Base-by-base conservation (phyloP, 345 rosid species). In the Salix exigua region DNA sequence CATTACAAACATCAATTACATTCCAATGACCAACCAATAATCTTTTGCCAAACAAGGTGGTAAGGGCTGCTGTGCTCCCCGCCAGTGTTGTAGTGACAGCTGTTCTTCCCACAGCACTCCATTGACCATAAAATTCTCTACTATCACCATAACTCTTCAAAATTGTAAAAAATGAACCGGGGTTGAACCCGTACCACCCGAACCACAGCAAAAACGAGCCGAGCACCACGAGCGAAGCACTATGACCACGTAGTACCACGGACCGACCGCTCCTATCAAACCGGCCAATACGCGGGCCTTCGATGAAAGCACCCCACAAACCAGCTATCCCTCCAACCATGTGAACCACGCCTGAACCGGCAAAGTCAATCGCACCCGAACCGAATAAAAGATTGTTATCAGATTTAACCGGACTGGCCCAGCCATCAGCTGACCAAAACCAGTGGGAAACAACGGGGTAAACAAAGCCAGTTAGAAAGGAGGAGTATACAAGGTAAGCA, bases 351-450 rank as follows among this genome's bases (percentile, higher is more conserved):
- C 88, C 88, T 1, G 86, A 86, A 6, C 88, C 88, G 7, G 86
- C 82, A 8, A 86, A 86, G 68, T 83, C 85, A 31, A 83, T 86
- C 1, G 79, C 80, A 23, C 88, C 88, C 18, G 91, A 86, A 40
- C 91, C 86, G 6, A 89, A 71, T 19, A 90, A 74, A 0, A 88
- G 72, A 48, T 76, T 73, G 37, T 71, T 76, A 1, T 79, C 69
- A 28, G 88, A 6, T 75, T 85, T 78, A 18, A 77, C 21, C 1
- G 91, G 79, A 68, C 89, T 87, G 37, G 88, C 94, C 94, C 92
- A 90, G 1, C 94, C 94, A 17, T 90, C 94, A 0, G 50, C 33
- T 6, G 92, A 85, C 94, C 94, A 90, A 71, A 88, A 74, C 91
- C 91, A 90, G 75, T 90, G 94, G 1, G 94, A 86, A 0, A 87